These are phyloP conservation scores for Amanita fuliginea DNA, from an alignment of 768 basidiomycete genomes.

Conservation along the genomic window DNA sequence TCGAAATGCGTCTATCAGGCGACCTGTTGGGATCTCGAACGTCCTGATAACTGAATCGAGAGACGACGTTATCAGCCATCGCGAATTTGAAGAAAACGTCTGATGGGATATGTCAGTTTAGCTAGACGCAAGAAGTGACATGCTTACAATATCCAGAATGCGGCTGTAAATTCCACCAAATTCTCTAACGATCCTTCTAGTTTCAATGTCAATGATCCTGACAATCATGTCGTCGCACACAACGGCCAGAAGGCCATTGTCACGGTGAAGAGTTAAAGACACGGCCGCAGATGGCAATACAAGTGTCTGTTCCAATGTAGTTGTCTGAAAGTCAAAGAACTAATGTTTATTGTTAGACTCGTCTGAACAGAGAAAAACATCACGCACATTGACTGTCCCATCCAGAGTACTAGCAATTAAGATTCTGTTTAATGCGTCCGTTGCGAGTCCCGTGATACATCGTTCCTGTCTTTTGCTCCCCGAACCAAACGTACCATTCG, in stretches of 20 bases:
- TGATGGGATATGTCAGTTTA: constrained; percentile 19
- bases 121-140: neutral
- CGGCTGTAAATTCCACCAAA: constrained; percentile 73
- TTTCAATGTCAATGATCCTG: constrained; percentile 87
- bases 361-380: neutral
- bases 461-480: constrained; percentile 33
- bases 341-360: constrained; percentile 18
- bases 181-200: constrained; percentile 78
- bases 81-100: constrained; percentile 92
- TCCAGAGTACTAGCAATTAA: constrained; percentile 82
- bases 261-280: constrained; percentile 69
- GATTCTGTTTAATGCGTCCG: constrained; percentile 72
- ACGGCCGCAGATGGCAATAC: constrained; percentile 57
- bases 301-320: constrained; percentile 58
- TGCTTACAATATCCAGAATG: constrained; percentile 78
- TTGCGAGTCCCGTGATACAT: constrained; percentile 71
- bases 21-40: constrained; percentile 90
- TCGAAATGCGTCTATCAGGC: constrained; percentile 85
- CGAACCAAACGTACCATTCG: constrained; percentile 29
- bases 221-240: constrained; percentile 82
- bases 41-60: constrained; percentile 90
- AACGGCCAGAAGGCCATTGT: constrained; percentile 74
- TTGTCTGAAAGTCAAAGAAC: constrained; percentile 96
- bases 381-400: constrained; percentile 77
- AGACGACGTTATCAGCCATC: constrained; percentile 86